Evolutionary conservation across 495 filamentous ascomycete species (phyloP).

Genomic region (Daldinia grandis): DNA sequence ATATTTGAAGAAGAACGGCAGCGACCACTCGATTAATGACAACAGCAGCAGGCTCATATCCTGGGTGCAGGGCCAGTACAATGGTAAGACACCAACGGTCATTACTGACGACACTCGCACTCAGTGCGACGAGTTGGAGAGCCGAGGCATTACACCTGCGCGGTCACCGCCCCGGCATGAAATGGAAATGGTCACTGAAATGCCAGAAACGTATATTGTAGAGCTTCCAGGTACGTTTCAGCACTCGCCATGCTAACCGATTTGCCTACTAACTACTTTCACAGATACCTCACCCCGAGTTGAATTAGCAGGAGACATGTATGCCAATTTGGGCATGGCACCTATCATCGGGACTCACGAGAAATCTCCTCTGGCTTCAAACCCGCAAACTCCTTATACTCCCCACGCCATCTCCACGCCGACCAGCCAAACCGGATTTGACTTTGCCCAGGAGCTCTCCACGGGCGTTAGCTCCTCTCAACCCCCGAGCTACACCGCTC

Average conservation of each 20-base stretch:
- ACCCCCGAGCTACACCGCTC: not conserved
- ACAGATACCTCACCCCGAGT: constrained; percentile 45
- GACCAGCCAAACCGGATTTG: constrained; percentile 18
- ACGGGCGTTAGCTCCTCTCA: constrained; percentile 3
- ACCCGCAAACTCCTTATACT: constrained; percentile 18
- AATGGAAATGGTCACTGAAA: constrained; percentile 44
- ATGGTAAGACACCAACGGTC: constrained; percentile 57
- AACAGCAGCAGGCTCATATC: constrained; percentile 50
- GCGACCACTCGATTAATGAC: constrained; percentile 55
- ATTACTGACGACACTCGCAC: constrained; percentile 55
- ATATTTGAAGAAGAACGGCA: constrained; percentile 42
- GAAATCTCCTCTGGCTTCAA: constrained; percentile 40
- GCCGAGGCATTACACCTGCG: constrained; percentile 33
- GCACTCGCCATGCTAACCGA: not conserved
- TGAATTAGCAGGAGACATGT: constrained; percentile 44
- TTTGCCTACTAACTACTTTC: constrained; percentile 19
- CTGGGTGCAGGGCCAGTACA: constrained; percentile 55
- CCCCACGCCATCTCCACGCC: constrained; percentile 20
- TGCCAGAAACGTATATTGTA: constrained; percentile 51
- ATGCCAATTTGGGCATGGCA: not conserved
- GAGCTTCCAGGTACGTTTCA: constrained; percentile 56
- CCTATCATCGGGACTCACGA: constrained; percentile 40
- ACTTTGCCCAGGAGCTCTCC: constrained; percentile 25
- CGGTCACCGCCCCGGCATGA: constrained; percentile 17
- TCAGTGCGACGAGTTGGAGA: constrained; percentile 44